Conservation (phyloP, 768 basidiomycete species). For the Gymnopilus dilepis region DNA sequence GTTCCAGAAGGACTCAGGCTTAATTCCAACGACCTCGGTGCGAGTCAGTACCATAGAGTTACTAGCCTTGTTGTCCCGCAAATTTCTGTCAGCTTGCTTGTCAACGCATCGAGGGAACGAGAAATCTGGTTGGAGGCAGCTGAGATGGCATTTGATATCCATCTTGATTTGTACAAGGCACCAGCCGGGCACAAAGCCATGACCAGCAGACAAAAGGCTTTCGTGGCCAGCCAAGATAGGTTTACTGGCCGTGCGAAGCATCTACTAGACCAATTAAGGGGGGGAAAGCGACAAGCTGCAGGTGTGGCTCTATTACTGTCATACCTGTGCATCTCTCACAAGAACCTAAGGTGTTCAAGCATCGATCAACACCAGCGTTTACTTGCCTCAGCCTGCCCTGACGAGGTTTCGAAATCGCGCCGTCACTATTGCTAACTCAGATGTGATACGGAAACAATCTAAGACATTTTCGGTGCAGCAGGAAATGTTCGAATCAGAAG, state of each 20-base stretch:
- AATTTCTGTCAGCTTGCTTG: constrained; percentile 54
- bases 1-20: constrained; percentile 65
- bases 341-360: constrained; percentile 22
- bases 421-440: constrained; percentile 14
- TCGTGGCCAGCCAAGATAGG: constrained; percentile 73
- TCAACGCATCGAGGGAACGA: constrained; percentile 42
- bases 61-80: constrained; percentile 63
- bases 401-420: constrained; percentile 37
- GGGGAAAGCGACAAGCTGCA: constrained; percentile 12
- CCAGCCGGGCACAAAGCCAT: constrained; percentile 58
- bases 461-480: constrained; percentile 30
- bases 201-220: constrained; percentile 62
- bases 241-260: constrained; percentile 65
- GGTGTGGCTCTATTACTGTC: constrained; percentile 15
- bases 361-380: constrained; percentile 55
- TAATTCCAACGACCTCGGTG: constrained; percentile 78
- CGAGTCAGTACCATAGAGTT: constrained; percentile 67
- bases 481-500: constrained; percentile 67
- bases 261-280: constrained; percentile 49
- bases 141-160: constrained; percentile 53
- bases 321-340: background rate
- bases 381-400: constrained; percentile 42
- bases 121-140: constrained; percentile 74
- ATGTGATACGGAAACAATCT: constrained; percentile 13
- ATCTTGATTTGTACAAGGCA: constrained; percentile 73